These are phyloP conservation scores for Pyrus bretschneideri DNA, from an alignment of 306 rosid species.

Conservation along the genomic window DNA sequence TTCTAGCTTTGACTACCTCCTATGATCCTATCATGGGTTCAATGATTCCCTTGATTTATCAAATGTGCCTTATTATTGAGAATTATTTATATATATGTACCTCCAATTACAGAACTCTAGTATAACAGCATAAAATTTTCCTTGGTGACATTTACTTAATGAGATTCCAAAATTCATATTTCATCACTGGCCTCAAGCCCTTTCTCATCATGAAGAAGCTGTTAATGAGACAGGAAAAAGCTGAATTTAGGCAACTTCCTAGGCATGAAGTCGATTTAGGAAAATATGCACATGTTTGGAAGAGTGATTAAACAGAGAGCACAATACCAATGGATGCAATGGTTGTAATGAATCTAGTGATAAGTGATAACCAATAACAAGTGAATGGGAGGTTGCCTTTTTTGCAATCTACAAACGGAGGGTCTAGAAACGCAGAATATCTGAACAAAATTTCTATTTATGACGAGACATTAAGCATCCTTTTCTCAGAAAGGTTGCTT, in stretches of 20 bases:
- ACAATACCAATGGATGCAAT: background rate
- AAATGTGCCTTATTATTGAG: no score
- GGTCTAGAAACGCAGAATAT: background rate
- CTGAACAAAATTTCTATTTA: background rate
- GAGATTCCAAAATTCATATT: background rate
- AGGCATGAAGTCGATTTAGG: background rate
- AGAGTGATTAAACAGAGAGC: background rate
- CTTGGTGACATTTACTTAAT: background rate
- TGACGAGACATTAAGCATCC: background rate
- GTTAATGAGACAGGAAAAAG: background rate
- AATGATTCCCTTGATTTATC: background rate
- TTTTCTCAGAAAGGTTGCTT: background rate
- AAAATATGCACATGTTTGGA: background rate
- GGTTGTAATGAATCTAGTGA: background rate
- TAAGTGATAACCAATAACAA: background rate
- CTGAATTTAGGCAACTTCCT: background rate
- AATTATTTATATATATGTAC: background rate
- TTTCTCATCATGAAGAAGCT: background rate
- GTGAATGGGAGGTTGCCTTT: background rate
- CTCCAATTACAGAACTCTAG: background rate
- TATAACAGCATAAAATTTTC: background rate
- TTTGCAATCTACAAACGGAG: background rate
- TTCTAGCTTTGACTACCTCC: no score
- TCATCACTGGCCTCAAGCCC: background rate
- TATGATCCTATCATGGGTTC: background rate